Percentiles rank a stretch among this genome's conserved stretches.
Evolutionary conservation across 768 basidiomycete species (phyloP).

Genomic region (Kwoniella newhampshirensis): DNA sequence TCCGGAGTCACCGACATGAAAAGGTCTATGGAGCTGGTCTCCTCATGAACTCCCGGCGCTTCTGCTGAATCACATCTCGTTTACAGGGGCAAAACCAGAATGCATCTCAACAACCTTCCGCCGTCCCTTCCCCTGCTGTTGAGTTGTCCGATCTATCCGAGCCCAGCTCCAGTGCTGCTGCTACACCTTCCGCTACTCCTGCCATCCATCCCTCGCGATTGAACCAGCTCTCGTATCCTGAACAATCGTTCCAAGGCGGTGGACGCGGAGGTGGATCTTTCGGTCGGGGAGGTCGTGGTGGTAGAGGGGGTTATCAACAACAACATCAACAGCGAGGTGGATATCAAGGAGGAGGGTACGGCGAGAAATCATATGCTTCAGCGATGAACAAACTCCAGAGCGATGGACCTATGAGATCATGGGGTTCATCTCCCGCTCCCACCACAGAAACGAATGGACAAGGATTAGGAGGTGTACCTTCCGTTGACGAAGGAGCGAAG

Average conservation of each 20-base stretch:
- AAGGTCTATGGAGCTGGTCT: too few relatives aligned
- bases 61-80: too few relatives aligned
- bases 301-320: conserved; percentile 53
- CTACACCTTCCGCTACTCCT: conserved; percentile 55
- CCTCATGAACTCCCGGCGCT: too few relatives aligned
- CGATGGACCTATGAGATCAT: conserved; percentile 38
- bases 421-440: conserved; percentile 28
- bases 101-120: conserved; percentile 4
- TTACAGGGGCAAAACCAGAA: conserved; percentile 4
- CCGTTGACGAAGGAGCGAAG: conserved; percentile 1
- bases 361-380: conserved; percentile 42
- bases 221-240: conserved; percentile 38
- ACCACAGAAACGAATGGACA: conserved; percentile 9
- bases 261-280: conserved; percentile 41
- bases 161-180: conserved; percentile 18
- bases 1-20: conserved; percentile 1
- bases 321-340: conserved; percentile 54
- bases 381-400: conserved; percentile 32
- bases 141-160: too few relatives aligned
- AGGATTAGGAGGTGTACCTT: too few relatives aligned
- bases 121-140: conserved; percentile 23
- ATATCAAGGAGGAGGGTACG: conserved; percentile 32
- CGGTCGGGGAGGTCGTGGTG: conserved; percentile 51
- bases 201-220: conserved; percentile 58
- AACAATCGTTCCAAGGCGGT: conserved; percentile 33